Conservation (phyloP, 768 basidiomycete species). For the Rhodotorula babjevae region DNA sequence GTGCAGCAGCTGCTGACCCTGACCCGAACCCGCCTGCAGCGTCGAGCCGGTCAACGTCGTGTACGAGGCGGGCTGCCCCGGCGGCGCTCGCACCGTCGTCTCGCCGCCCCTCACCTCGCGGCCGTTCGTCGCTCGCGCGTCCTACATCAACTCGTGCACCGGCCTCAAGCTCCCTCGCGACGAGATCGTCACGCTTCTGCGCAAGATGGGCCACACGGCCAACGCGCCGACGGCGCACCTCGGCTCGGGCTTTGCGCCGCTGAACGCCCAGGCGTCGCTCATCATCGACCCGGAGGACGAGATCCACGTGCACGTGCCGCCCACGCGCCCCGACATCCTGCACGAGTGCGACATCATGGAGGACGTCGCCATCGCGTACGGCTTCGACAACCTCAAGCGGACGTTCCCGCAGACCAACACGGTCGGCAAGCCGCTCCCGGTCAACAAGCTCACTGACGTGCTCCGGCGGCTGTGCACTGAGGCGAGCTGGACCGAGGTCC, state of each 20-base stretch:
- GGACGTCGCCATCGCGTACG: constrained; percentile 94
- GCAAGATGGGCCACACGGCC: constrained; percentile 73
- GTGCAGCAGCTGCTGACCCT: no score
- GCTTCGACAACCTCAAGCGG: constrained; percentile 91
- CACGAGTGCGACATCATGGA: constrained; percentile 99
- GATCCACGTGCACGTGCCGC: constrained; percentile 71
- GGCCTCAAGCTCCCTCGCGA: constrained; percentile 66
- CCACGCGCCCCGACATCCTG: constrained; percentile 96
- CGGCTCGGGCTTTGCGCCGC: constrained; percentile 35
- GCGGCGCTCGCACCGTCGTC: constrained; percentile 60
- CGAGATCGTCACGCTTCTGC: constrained; percentile 67
- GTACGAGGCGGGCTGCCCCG: constrained; percentile 60
- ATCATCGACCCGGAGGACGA: constrained; percentile 53
- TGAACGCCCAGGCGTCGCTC: constrained; percentile 26
- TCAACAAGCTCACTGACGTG: constrained; percentile 84
- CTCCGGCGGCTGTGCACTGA: constrained; percentile 85
- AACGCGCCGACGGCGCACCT: constrained; percentile 55
- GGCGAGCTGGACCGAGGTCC: constrained; percentile 91
- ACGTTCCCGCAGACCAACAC: constrained; percentile 91
- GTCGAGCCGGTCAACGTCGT: constrained; percentile 89
- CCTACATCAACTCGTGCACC: constrained; percentile 94
- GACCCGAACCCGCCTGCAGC: constrained; percentile 49
- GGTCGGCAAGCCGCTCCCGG: constrained; percentile 81
- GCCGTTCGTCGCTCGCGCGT: constrained; percentile 66
- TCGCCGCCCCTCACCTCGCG: constrained; percentile 76